These are phyloP conservation scores for Neoboletus brunneissimus DNA, from an alignment of 768 basidiomycete genomes.

Conservation along the genomic window DNA sequence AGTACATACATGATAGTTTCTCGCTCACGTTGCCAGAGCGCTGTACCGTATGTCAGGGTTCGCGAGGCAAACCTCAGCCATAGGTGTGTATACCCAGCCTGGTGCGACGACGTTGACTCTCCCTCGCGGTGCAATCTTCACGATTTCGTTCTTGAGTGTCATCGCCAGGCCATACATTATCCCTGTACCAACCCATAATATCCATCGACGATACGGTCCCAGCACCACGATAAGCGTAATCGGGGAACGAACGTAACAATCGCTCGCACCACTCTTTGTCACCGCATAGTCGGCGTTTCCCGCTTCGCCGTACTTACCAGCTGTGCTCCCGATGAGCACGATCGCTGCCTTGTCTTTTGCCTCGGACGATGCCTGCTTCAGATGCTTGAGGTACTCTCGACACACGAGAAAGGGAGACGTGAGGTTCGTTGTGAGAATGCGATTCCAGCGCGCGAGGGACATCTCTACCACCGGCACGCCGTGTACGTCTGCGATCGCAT, in stretches of 20 bases:
- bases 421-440: conserved; percentile 56
- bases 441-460: conserved; percentile 60
- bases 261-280: conserved; percentile 58
- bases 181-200: conserved; percentile 33
- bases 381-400: conserved; percentile 51
- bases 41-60: conserved; percentile 52
- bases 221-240: not conserved
- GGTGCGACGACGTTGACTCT: conserved; percentile 66
- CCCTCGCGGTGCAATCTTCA: conserved; percentile 63
- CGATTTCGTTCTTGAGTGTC: conserved; percentile 74
- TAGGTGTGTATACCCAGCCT: conserved; percentile 63
- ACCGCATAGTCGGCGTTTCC: conserved; percentile 62
- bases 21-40: conserved; percentile 61
- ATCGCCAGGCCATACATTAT: conserved; percentile 70
- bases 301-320: conserved; percentile 69
- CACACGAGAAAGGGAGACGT: conserved; percentile 64
- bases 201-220: not conserved
- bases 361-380: conserved; percentile 37
- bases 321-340: conserved; percentile 63
- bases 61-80: conserved; percentile 57
- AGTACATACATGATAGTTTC: not conserved
- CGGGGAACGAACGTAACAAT: not conserved
- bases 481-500: conserved; percentile 45
- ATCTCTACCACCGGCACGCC: conserved; percentile 52
- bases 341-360: conserved; percentile 54